These are phyloP conservation scores for Diaporthe citri DNA, from an alignment of 2,329 filamentous ascomycete species.

Conservation along the genomic window DNA sequence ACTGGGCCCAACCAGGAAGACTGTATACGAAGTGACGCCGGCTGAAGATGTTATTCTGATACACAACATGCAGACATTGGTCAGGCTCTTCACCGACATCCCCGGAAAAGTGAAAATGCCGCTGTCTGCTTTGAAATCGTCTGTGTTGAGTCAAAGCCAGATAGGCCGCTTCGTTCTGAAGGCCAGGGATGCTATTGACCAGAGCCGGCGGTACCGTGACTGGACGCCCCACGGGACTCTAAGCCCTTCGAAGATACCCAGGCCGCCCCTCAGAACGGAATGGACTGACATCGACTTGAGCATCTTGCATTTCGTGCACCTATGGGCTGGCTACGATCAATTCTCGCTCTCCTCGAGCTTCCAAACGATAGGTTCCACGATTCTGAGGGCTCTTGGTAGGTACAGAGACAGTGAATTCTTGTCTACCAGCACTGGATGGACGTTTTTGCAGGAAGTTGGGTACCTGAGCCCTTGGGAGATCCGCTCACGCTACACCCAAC, in stretches of 20 bases:
- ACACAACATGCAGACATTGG: slow-evolving; percentile 61
- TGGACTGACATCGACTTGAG: slow-evolving; percentile 66
- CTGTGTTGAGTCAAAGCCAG: slow-evolving; percentile 41
- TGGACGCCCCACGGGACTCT: slow-evolving; percentile 66
- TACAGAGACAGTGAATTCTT: slow-evolving; percentile 67
- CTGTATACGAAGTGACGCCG: slow-evolving; percentile 73
- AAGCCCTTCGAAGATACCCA: slow-evolving; percentile 49
- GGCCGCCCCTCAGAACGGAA: slow-evolving; percentile 30
- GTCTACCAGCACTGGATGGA: slow-evolving; percentile 64
- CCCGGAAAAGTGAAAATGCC: slow-evolving; percentile 37
- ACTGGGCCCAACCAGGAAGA: slow-evolving; percentile 63
- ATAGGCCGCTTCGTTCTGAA: slow-evolving; percentile 62
- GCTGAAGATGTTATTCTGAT: slow-evolving; percentile 65
- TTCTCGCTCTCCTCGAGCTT: slow-evolving; percentile 66
- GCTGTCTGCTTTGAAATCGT: slow-evolving; percentile 44
- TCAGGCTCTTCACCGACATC: slow-evolving; percentile 67
- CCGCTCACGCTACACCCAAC: slow-evolving; percentile 70
- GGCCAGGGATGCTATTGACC: slow-evolving; percentile 63
- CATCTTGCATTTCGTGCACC: slow-evolving; percentile 77
- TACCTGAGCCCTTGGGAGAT: slow-evolving; percentile 80
- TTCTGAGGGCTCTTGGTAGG: slow-evolving; percentile 72
- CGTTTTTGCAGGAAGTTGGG: slow-evolving; percentile 82
- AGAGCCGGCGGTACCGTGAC: slow-evolving; percentile 61
- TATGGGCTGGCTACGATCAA: slow-evolving; percentile 71
- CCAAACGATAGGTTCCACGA: slow-evolving; percentile 71